phyloP scores from a whole-genome alignment of 257 asterid species.

The Lantana camara region DNA sequence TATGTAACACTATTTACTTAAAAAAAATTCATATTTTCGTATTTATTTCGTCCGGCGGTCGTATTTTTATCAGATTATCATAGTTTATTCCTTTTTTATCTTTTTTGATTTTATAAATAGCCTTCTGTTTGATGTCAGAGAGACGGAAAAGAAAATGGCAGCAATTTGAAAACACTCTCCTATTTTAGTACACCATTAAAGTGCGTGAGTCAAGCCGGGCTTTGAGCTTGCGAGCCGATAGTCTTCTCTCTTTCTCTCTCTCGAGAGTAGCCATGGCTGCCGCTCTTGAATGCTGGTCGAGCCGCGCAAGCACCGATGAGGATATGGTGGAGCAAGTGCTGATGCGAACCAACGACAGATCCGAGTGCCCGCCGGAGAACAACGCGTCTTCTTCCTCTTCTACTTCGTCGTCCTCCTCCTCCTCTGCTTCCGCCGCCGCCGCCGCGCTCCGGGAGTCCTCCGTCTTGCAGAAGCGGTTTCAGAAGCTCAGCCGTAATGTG shows the following conservation, averaged over 20 bases:
- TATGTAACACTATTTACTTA: no score
- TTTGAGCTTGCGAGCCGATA: constrained; percentile 23
- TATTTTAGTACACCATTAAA: constrained; percentile 2
- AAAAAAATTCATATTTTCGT: no score
- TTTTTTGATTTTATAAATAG: constrained; percentile 29
- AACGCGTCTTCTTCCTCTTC: constrained; percentile 36
- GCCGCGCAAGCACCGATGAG: constrained; percentile 86
- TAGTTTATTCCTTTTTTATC: background rate
- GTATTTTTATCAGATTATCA: no score
- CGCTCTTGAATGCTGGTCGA: constrained; percentile 96
- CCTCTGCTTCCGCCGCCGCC: constrained; percentile 32
- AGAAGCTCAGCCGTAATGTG: constrained; percentile 80
- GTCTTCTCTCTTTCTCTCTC: constrained; percentile 15
- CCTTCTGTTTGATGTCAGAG: constrained; percentile 29
- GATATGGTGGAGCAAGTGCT: constrained; percentile 91
- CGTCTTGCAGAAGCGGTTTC: constrained; percentile 77
- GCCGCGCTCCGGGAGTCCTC: constrained; percentile 66
- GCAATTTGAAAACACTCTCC: constrained; percentile 27
- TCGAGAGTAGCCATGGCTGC: constrained; percentile 64
- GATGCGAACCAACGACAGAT: constrained; percentile 83
- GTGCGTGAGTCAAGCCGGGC: constrained; percentile 23
- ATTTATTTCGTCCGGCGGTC: no score
- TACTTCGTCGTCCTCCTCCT: constrained; percentile 24
- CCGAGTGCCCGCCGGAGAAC: constrained; percentile 62
- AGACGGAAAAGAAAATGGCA: constrained; percentile 23